These are phyloP conservation scores for Venustampulla echinocandica DNA, from an alignment of 495 filamentous ascomycete genomes.

Conservation along the genomic window DNA sequence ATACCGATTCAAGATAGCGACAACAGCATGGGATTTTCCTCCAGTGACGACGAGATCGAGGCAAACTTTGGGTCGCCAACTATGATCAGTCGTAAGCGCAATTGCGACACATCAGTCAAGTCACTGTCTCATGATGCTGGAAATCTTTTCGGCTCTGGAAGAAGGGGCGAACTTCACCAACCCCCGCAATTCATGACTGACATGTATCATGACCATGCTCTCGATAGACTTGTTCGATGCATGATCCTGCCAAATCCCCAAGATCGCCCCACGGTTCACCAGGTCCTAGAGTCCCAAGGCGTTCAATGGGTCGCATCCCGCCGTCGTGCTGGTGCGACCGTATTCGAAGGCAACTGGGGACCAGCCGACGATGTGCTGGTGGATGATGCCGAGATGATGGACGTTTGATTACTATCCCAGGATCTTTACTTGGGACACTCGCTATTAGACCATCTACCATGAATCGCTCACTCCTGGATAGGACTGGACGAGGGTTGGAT, in stretches of 20 bases:
- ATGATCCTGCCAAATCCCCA: constrained; percentile 74
- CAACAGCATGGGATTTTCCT: constrained; percentile 27
- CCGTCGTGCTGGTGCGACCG: constrained; percentile 73
- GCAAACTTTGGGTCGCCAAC: constrained; percentile 22
- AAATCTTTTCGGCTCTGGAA: constrained; percentile 26
- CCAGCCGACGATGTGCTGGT: constrained; percentile 64
- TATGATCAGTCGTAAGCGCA: constrained; percentile 21
- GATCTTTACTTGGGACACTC: constrained; percentile 11
- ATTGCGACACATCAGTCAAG: constrained; percentile 17
- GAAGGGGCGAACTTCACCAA: constrained; percentile 52
- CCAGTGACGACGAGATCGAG: constrained; percentile 26
- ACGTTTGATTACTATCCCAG: constrained; percentile 33
- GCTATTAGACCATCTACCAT: constrained; percentile 1
- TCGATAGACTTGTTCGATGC: constrained; percentile 77
- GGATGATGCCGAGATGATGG: constrained; percentile 68
- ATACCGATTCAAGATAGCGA: constrained; percentile 40
- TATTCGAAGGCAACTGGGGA: constrained; percentile 94
- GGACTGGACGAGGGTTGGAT: constrained; percentile 20
- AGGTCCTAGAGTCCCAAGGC: constrained; percentile 59
- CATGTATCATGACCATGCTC: constrained; percentile 52
- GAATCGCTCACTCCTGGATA: constrained; percentile 19
- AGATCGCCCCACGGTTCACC: constrained; percentile 63
- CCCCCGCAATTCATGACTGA: constrained; percentile 86
- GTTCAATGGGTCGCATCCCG: constrained; percentile 67
- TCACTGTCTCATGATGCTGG: constrained; percentile 35